These are phyloP conservation scores for Globisporangium radiosum DNA, from an alignment of 352 stramenopile genomes.

Conservation along the genomic window DNA sequence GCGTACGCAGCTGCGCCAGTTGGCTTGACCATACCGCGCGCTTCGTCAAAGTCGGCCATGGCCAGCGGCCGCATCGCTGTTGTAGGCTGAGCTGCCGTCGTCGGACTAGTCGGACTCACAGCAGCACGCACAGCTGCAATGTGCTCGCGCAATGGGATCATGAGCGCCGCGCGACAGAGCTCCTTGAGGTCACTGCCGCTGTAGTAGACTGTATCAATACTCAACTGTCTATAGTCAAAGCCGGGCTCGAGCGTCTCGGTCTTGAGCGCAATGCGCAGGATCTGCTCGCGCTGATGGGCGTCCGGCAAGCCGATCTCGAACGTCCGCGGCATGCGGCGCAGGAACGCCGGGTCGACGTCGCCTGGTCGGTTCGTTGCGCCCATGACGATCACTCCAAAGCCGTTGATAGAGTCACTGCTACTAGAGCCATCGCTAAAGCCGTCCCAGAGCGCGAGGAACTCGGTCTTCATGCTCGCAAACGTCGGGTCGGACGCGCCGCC, in stretches of 20 bases:
- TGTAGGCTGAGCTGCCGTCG: constrained; percentile 15
- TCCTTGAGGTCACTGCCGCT: constrained; percentile 95
- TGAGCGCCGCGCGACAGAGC: constrained; percentile 78
- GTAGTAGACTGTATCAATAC: constrained; percentile 87
- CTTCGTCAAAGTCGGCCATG: constrained; percentile 84
- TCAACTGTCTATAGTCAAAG: constrained; percentile 82
- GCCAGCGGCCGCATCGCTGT: constrained; percentile 55
- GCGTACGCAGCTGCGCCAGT: constrained; percentile 76
- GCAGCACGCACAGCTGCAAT: constrained; percentile 51
- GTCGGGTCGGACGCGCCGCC: constrained; percentile 72
- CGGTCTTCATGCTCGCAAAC: constrained; percentile 87
- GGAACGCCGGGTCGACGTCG: constrained; percentile 92
- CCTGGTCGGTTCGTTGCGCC: constrained; percentile 93
- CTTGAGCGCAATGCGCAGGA: constrained; percentile 90
- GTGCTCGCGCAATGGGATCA: constrained; percentile 84
- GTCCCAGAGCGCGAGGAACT: constrained; percentile 98
- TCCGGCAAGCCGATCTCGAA: constrained; percentile 94
- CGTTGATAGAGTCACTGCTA: constrained; percentile 33
- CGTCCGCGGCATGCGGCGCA: constrained; percentile 92
- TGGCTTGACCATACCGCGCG: constrained; percentile 77
- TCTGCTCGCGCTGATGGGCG: constrained; percentile 85
- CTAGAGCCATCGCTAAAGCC: constrained; percentile 87
- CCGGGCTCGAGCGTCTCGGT: constrained; percentile 71
- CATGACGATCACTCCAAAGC: constrained; percentile 93
- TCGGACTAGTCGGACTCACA: constrained; percentile 8